A percentile compares a stretch with the other conserved stretches of the same genome.
These are phyloP conservation scores for Clarkia xantiana DNA, from an alignment of 345 rosid genomes.

Conservation along the genomic window DNA sequence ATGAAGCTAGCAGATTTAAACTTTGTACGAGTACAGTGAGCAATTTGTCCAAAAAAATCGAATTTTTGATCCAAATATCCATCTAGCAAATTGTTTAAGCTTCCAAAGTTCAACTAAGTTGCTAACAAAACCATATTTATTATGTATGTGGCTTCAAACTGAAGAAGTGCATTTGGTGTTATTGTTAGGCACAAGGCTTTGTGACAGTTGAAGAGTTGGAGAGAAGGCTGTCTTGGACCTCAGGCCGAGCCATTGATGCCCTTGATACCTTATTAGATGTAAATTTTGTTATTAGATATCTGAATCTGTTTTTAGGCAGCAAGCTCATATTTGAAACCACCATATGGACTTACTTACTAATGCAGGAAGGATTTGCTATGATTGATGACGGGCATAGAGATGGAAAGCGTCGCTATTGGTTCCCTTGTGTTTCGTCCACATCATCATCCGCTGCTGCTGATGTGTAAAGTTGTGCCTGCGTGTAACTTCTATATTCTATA, in stretches of 20 bases:
- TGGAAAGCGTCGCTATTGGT: slow-evolving; percentile 65
- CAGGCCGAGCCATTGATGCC: slow-evolving; percentile 71
- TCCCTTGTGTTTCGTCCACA: slow-evolving; percentile 67
- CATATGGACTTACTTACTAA: slow-evolving; percentile 13
- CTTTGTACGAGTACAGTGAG: too few species aligned
- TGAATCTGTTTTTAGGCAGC: too few species aligned
- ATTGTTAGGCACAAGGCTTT: slow-evolving; percentile 60
- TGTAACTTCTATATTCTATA: neutral
- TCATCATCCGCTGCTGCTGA: slow-evolving; percentile 30
- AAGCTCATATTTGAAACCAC: too few species aligned
- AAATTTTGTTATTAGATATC: slow-evolving; percentile 4
- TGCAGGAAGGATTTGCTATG: slow-evolving; percentile 83
- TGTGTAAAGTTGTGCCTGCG: neutral
- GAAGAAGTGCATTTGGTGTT: neutral
- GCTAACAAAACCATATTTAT: too few species aligned
- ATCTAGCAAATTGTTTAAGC: too few species aligned
- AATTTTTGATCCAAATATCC: too few species aligned
- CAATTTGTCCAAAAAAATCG: too few species aligned
- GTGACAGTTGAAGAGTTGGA: slow-evolving; percentile 77
- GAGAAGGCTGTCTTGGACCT: slow-evolving; percentile 61
- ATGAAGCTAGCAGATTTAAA: too few species aligned
- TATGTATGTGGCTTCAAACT: neutral
- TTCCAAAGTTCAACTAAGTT: too few species aligned
- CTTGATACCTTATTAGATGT: slow-evolving; percentile 70
- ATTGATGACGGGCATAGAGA: slow-evolving; percentile 64